Evolutionary conservation across 805 yeast genomes (phyloP), one percentile per base, ranked within the genome.

Genomic region (Schwanniomyces pseudopolymorphus): DNA sequence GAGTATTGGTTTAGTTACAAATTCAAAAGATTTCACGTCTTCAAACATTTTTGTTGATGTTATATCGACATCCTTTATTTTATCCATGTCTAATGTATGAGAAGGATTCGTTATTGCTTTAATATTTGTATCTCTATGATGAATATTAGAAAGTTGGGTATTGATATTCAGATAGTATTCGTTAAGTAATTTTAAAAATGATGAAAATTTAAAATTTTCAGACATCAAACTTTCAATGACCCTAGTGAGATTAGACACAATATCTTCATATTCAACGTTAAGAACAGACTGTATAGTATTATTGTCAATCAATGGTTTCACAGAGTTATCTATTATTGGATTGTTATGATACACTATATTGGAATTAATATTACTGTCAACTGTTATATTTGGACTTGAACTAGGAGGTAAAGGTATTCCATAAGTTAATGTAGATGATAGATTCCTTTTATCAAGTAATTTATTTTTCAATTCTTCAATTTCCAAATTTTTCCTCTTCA

Each of bases 141-240:
- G 53, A 38, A 50, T 53, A 20, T 54, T 55, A 22, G 63, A 50
- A 36, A 69, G 50, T 45, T 61, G 63, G 19, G 48, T 45, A 48
- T 66, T 69, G 38, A 70, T 48, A n/a, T 47, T 51, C 19, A 40
- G 41, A 39, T 59, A 60, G 51, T 72, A 72, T 1, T 49, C 46
- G 38, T 62, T 68, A 20, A 70, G 43, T 3, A 51, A 50, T 22
- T 59, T 57, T 19, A 68, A 51, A 42, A 72, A 67, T 33, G 51
- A 54, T 10, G 71, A 54, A 48, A 66, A 72, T 47, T 67, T 66
- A 40, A 58, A 59, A 50, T 72, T 73, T 46, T 73, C 77, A 4
- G 53, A 48, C 42, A 68, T 57, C 40, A 72, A 58, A 42, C 62
- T 64, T 41, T 70, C 72, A 4, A 71, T 62, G 19, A 72, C 56